Evolutionary conservation across 495 filamentous ascomycete species (phyloP).

Genomic region (Aspergillus avenaceus): DNA sequence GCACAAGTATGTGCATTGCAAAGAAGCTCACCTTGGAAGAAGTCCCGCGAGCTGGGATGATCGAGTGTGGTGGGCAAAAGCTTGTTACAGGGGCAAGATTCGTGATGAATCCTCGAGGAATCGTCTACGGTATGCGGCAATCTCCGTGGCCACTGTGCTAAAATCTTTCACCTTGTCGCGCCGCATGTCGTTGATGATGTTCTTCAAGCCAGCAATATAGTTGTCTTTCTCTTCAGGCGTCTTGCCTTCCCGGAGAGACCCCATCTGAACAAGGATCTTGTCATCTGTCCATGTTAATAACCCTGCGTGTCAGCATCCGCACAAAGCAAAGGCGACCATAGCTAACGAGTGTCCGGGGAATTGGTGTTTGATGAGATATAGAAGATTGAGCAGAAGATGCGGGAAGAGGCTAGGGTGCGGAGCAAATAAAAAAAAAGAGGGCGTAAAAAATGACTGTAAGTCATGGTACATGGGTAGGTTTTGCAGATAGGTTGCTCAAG

Average conservation of each 20-base stretch:
- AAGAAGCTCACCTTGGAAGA: slow-evolving; percentile 31
- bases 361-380: background rate
- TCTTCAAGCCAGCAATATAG: slow-evolving; percentile 72
- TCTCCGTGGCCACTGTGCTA: slow-evolving; percentile 71
- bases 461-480: slow-evolving; percentile 12
- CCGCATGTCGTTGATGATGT: slow-evolving; percentile 71
- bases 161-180: slow-evolving; percentile 74
- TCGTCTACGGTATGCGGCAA: slow-evolving; percentile 75
- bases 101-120: slow-evolving; percentile 55
- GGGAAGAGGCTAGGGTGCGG: slow-evolving; percentile 6
- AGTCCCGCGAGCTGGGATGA: background rate
- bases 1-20: background rate
- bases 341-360: slow-evolving; percentile 5
- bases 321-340: slow-evolving; percentile 28
- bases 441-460: slow-evolving; percentile 8
- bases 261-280: slow-evolving; percentile 78
- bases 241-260: slow-evolving; percentile 65
- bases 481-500: slow-evolving; percentile 30
- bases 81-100: slow-evolving; percentile 44
- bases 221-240: slow-evolving; percentile 62
- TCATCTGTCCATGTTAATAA: slow-evolving; percentile 66
- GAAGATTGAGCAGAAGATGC: background rate
- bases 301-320: slow-evolving; percentile 58
- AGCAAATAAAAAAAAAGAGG: slow-evolving; percentile 10
- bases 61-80: background rate